Evolutionary conservation across 495 filamentous ascomycete species (phyloP).

Genomic region (Neurospora sp.): DNA sequence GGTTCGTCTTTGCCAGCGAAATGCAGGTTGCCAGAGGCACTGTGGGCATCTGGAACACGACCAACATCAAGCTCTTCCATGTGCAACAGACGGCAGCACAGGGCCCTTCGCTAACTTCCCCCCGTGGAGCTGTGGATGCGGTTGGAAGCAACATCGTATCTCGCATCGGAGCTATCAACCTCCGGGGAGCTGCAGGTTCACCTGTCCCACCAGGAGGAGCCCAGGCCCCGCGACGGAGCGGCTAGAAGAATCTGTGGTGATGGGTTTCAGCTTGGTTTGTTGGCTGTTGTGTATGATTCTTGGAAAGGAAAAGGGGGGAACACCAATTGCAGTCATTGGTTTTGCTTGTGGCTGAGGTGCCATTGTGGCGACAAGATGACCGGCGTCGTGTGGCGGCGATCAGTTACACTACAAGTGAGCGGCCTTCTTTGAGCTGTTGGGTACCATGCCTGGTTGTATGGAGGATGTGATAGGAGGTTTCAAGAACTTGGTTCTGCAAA

Average conservation of each 20-base stretch:
- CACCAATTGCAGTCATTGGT: background rate
- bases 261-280: background rate
- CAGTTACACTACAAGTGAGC: background rate
- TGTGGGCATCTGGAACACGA: slow-evolving; percentile 94
- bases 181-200: slow-evolving; percentile 25
- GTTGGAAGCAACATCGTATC: slow-evolving; percentile 87
- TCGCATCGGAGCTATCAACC: slow-evolving; percentile 69
- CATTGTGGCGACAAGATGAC: background rate
- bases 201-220: background rate
- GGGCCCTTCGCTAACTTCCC: slow-evolving; percentile 71
- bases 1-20: slow-evolving; percentile 86
- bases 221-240: background rate
- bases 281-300: background rate
- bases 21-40: slow-evolving; percentile 81
- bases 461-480: background rate
- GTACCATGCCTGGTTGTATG: background rate
- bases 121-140: slow-evolving; percentile 88
- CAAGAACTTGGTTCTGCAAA: background rate
- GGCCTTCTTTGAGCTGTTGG: background rate
- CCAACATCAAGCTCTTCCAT: slow-evolving; percentile 74
- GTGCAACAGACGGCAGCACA: slow-evolving; percentile 76
- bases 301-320: background rate
- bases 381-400: background rate
- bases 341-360: background rate
- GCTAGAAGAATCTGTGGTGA: background rate